These are phyloP conservation scores for Sindora glabra DNA, from an alignment of 306 rosid species.

Conservation along the genomic window DNA sequence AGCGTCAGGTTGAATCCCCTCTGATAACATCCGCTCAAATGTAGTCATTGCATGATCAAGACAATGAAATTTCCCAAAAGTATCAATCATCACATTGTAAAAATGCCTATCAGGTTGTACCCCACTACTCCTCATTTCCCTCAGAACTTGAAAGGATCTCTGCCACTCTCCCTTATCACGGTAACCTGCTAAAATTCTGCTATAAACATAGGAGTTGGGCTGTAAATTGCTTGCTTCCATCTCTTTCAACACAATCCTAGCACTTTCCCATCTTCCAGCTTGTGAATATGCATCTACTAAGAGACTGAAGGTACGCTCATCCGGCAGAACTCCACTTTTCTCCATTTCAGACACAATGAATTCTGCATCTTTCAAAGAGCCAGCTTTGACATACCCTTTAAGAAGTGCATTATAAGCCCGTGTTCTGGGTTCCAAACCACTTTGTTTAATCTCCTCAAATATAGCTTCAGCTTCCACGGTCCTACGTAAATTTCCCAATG, in stretches of 20 bases:
- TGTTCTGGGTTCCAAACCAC: constrained; percentile 68
- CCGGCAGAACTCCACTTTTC: constrained; percentile 61
- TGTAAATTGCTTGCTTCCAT: constrained; percentile 73
- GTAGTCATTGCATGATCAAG: constrained; percentile 79
- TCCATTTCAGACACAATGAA: constrained; percentile 80
- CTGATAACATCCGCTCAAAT: constrained; percentile 65
- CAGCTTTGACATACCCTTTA: constrained; percentile 63
- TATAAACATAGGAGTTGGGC: constrained; percentile 60
- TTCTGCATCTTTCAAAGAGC: constrained; percentile 68
- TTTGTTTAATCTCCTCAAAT: constrained; percentile 80
- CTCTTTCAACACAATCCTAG: constrained; percentile 76
- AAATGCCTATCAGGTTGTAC: constrained; percentile 77
- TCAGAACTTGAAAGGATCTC: constrained; percentile 72
- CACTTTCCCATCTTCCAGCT: constrained; percentile 88
- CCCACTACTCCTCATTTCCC: constrained; percentile 76
- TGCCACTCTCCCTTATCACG: constrained; percentile 94
- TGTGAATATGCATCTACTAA: constrained; percentile 69
- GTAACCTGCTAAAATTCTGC: constrained; percentile 73
- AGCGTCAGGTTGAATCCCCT: constrained; percentile 66
- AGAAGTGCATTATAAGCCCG: constrained; percentile 83
- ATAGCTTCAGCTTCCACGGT: constrained; percentile 76
- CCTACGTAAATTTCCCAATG: constrained; percentile 66
- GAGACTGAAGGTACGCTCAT: constrained; percentile 73
- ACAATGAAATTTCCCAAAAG: constrained; percentile 76
- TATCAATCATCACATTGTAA: constrained; percentile 92